Evolutionary conservation across 1,284 basidiomycete genomes (phyloP).

Genomic region (Microstroma glucosiphilum): DNA sequence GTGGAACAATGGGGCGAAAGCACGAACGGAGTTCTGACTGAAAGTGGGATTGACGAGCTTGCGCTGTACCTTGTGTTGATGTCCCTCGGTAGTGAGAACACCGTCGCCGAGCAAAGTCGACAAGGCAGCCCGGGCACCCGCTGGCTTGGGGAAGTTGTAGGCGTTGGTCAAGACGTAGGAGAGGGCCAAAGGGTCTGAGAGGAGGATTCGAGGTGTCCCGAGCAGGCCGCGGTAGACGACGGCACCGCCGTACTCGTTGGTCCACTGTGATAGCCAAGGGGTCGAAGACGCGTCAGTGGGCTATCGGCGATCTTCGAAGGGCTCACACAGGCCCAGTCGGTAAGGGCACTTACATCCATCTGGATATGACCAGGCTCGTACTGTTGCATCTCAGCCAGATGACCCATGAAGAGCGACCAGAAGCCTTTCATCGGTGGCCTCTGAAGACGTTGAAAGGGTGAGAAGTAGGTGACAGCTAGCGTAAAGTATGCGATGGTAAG

Average conservation of each 20-base stretch:
- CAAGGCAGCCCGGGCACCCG: not conserved
- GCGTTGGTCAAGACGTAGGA: not conserved
- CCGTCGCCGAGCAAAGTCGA: slow-evolving; percentile 10
- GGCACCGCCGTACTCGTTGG: not conserved
- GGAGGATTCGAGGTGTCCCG: not conserved
- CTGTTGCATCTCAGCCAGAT: slow-evolving; percentile 1
- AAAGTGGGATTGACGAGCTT: slow-evolving; percentile 19
- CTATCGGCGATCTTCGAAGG: no score
- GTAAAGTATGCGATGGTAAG: not conserved
- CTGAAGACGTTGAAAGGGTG: not conserved
- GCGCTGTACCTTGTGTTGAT: slow-evolving; percentile 18
- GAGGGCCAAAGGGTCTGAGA: slow-evolving; percentile 1
- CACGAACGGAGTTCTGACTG: slow-evolving; percentile 9
- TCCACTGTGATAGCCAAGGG: not conserved
- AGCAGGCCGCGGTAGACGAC: slow-evolving; percentile 1
- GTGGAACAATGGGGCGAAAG: slow-evolving; percentile 13
- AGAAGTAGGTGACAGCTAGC: not conserved
- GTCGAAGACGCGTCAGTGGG: not conserved
- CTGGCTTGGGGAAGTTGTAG: slow-evolving; percentile 7
- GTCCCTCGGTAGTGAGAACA: slow-evolving; percentile 11
- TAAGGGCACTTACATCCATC: not conserved
- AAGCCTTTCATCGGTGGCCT: not conserved
- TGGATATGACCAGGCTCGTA: slow-evolving; percentile 1
- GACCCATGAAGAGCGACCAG: not conserved
- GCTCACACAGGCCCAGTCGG: no score